Base-by-base conservation (phyloP, 768 basidiomycete species). In the Pleurotus giganteus region DNA sequence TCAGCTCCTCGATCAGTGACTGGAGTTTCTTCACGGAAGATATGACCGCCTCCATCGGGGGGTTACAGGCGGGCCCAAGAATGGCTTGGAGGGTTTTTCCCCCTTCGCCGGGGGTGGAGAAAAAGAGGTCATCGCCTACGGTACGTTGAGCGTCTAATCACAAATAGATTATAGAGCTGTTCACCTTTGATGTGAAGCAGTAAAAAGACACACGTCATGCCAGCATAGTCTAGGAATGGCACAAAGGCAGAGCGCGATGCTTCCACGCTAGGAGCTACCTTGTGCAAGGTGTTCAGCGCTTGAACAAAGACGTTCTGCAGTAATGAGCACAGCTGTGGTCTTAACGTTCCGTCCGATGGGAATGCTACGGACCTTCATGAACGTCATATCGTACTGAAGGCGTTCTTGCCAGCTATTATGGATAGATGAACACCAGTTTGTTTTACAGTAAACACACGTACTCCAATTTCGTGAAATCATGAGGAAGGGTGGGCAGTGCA, bases 161-260 rank as follows among this genome's bases (percentile, higher is more conserved):
- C 7, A 23, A 37, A 24, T 21, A 15, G 43, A 24, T 6, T 21
- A 51, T 21, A 12, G 31, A 12, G 34, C 29, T 17, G 3, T 12
- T 37, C 21, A 51, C 49, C 49, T 51, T 51, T 17, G 9, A 51
- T 13, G 23, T 51, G 49, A n/a, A 51, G 49, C 15, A 51, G 31
- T n/a, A 51, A 24, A 8, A 51, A 31, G n/a, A 34, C 29, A 37
- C 31, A 23, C 8, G 49, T 51, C 31, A 37, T 12, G 31, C 49
- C 32, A 19, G 49, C 49, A 24, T 51, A 51, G 49, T 51, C 49
- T 51, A 51, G 37, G 34, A 51, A 51, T 37, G 49, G 49, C 32
- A 51, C 49, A 28, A 51, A 51, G n/a, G 49, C 49, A 11, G 49
- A 51, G 24, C 49, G 49, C 19, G 49, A 51, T n/a, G 49, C 31